Evolutionary conservation across 139 green algal species (phyloP), one percentile per base, ranked within the genome.

Genomic region (Tetraselmis striata): DNA sequence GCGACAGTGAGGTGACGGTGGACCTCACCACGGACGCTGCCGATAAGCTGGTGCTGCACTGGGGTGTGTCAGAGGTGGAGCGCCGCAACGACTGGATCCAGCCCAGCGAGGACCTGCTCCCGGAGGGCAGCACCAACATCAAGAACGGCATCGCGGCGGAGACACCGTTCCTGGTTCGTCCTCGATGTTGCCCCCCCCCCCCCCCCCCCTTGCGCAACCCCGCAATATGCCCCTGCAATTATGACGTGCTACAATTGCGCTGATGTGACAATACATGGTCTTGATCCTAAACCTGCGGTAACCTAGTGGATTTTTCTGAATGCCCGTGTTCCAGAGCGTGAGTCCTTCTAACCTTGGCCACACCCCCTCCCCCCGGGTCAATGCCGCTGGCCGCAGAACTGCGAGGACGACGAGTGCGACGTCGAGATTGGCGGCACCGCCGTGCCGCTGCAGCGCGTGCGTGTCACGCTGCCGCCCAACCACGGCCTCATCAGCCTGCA

Each of bases 11-110:
- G 1, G 83, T 95, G 23, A 87, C 77, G 24, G 76, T 79, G 76
- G 28, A 79, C 28, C 80, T 98, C 23, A 92, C 92, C 31, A 95
- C 93, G 1, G 93, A 96, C 85, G 80, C 85, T 77, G 86, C 90
- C 31, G 82, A 85, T 22, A 67, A 88, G 0, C 28, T 95, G 25
- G 86, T 97, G 58, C 84, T 98, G 88, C 95, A 98, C 88, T 98
- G 95, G 95, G 95, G 94, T 5, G 89, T 95, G 25, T 85, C 84
- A 32, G 79, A 83, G 75, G 77, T 85, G 77, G 85, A 85, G 59
- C 26, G 84, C 79, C 81, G 78, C 1, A 79, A 87, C 25, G 86
- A 92, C 28, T 90, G 87, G 91, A 27, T 86, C 80, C 31, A 29
- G 29, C 85, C 90, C 23, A 77, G 81, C 1, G 78, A 88, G 45